Percentiles rank a stretch among this genome's conserved stretches.
These are phyloP conservation scores for Hypoxylon rubiginosum DNA, from an alignment of 2,329 filamentous ascomycete species.

Conservation along the genomic window DNA sequence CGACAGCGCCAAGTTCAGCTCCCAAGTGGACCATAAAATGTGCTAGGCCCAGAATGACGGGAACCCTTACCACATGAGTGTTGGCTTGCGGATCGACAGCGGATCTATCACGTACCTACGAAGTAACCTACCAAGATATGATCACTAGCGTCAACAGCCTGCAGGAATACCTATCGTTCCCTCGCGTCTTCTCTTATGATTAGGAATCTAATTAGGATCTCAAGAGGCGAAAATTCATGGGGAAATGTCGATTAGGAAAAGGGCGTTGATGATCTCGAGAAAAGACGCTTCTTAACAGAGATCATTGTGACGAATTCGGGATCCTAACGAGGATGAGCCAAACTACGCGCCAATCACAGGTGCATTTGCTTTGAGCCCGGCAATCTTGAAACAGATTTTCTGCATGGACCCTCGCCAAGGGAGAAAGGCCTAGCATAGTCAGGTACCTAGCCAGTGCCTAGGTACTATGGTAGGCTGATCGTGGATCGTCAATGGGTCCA, in stretches of 20 bases:
- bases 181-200: constrained; percentile 3
- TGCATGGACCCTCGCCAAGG: constrained; percentile 42
- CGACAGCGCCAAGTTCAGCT: constrained; percentile 17
- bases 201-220: constrained; percentile 6
- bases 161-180: constrained; percentile 1
- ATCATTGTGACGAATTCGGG: constrained; percentile 26
- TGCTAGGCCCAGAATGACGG: constrained; percentile 11
- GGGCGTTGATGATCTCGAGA: constrained; percentile 17
- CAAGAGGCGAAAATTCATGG: constrained; percentile 1
- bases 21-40: not conserved
- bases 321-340: constrained; percentile 22
- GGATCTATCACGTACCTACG: constrained; percentile 31
- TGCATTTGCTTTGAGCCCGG: constrained; percentile 26
- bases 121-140: too few relatives aligned
- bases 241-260: constrained; percentile 16
- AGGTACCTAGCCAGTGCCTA: not conserved
- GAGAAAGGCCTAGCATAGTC: constrained; percentile 23
- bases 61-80: not conserved
- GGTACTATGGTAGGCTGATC: constrained; percentile 30
- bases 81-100: constrained; percentile 19
- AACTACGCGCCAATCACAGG: constrained; percentile 37
- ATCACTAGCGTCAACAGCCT: constrained; percentile 23
- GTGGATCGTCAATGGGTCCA: constrained; percentile 42
- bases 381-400: constrained; percentile 46
- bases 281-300: constrained; percentile 18